Evolutionary conservation across 441 rosid genomes (phyloP), one percentile per base, ranked within the genome.

Genomic region (Erysimum cheiri): DNA sequence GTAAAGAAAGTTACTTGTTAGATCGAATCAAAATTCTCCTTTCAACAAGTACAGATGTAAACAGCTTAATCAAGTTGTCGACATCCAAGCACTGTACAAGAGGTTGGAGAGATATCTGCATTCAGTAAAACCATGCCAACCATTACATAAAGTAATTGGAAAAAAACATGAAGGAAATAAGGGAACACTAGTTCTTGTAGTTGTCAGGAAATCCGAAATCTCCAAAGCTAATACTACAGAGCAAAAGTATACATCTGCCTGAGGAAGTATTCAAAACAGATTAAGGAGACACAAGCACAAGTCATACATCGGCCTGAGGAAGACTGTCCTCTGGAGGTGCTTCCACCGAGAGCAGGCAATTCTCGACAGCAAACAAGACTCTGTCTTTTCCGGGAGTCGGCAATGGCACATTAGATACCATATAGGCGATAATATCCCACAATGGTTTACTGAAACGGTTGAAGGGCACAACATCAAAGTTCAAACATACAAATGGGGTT

Each of bases 41-140:
- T 78, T 96, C 98, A 71, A 92, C 88, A 80, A 96, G 79, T 53
- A 96, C 99, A 37, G 96, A 87, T 40, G 96, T 91, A 71, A 92
- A 92, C 67, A 92, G 87, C 82, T 80, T 83, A 78, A 88, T 89
- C 71, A 96, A 81, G 83, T 96, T 96, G 88, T 96, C 93, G 54
- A 89, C 92, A 82, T 92, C 96, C 88, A 96, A 82, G 83, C 97
- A 92, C 56, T 93, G 98, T 60, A 96, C 86, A 67, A 96, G 88
- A 28, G 98, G 99, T 78, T 91, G 96, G 84, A 96, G 94, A 33
- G 97, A 89, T 73, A 96, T 86, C 97, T 92, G 90, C 92, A 95
- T 63, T 63, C 57, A 54, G 44, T 24, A 48, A 76, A 78, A 69
- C 60, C 75, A 76, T 44, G 63, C 36, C 69, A 70, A 43, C 49